Conservation (phyloP, 345 rosid species). For the Ceriops tagal region DNA sequence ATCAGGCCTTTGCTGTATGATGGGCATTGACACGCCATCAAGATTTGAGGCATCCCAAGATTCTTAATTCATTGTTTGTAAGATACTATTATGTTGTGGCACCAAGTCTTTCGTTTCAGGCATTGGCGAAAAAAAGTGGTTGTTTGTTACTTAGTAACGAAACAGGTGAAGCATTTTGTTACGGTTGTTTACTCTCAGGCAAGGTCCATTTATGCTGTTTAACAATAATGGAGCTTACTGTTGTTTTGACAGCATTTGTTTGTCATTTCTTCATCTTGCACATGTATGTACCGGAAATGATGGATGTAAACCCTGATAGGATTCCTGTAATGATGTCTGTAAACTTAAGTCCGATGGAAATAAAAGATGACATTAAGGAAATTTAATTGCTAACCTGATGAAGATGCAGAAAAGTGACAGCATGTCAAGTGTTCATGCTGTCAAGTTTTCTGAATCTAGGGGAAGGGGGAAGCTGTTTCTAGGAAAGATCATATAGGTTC, state of each 20-base stretch:
- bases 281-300: too few relatives aligned
- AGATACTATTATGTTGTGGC: slow-evolving; percentile 12
- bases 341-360: slow-evolving; percentile 5
- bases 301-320: too few relatives aligned
- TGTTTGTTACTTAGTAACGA: slow-evolving; percentile 28
- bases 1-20: slow-evolving; percentile 95
- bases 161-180: too few relatives aligned
- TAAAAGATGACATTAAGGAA: not conserved
- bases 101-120: slow-evolving; percentile 11
- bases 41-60: slow-evolving; percentile 97
- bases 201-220: slow-evolving; percentile 3
- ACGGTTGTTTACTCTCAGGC: not conserved
- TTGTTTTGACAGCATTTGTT: not conserved
- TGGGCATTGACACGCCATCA: slow-evolving; percentile 91
- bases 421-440: not conserved
- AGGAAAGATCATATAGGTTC: not conserved
- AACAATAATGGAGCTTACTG: slow-evolving; percentile 16
- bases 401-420: not conserved
- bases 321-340: too few relatives aligned
- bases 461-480: not conserved
- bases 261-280: too few relatives aligned
- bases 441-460: not conserved
- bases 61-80: slow-evolving; percentile 35
- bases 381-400: not conserved
- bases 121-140: slow-evolving; percentile 22